Conservation (phyloP, 1,139 yeast genomes). For the Meyerozyma smithsonii region DNA sequence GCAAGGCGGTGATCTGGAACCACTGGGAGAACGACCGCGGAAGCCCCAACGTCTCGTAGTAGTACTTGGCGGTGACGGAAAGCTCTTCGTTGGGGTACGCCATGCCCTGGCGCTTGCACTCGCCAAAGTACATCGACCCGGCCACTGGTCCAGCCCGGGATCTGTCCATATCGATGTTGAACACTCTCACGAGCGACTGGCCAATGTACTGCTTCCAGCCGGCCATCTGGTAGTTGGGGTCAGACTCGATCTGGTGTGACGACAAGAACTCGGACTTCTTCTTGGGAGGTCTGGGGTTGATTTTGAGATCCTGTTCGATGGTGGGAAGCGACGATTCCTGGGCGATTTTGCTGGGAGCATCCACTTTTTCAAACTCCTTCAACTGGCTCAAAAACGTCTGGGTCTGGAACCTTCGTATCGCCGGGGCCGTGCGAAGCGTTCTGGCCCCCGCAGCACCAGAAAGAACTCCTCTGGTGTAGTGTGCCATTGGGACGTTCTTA, state of each 20-base stretch:
- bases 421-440: constrained; percentile 1
- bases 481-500: neutral
- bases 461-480: neutral
- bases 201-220: constrained; percentile 70
- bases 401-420: constrained; percentile 9
- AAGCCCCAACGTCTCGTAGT: constrained; percentile 73
- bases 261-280: constrained; percentile 48
- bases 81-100: constrained; percentile 68
- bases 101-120: constrained; percentile 81
- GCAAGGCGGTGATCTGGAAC: constrained; percentile 88
- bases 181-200: constrained; percentile 59
- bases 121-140: constrained; percentile 80
- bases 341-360: constrained; percentile 44
- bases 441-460: neutral
- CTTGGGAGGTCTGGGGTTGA: constrained; percentile 36
- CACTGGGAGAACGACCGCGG: constrained; percentile 90
- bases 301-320: constrained; percentile 36
- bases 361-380: constrained; percentile 19
- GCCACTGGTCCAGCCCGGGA: constrained; percentile 93
- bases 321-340: constrained; percentile 46
- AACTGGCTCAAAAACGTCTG: constrained; percentile 18
- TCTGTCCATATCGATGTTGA: constrained; percentile 85
- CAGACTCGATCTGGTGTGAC: constrained; percentile 54
- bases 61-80: constrained; percentile 60
- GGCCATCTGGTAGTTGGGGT: constrained; percentile 51